A percentile compares a stretch with the other conserved stretches of the same genome.
These are phyloP conservation scores for Phytopythium ostracodes DNA, from an alignment of 352 stramenopile genomes.

Conservation along the genomic window DNA sequence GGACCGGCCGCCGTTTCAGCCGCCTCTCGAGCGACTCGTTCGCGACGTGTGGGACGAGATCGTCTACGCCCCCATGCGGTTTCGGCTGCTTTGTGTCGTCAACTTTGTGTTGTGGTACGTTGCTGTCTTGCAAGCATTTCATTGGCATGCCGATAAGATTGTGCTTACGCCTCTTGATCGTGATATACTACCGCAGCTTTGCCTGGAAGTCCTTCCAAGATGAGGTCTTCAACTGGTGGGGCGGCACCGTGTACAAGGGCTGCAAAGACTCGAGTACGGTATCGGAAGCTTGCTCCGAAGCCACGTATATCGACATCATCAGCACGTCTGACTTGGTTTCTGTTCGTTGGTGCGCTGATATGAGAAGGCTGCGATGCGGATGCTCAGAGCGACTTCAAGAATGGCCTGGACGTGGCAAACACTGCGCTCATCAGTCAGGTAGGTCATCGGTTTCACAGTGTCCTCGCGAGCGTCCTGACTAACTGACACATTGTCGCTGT, in stretches of 20 bases:
- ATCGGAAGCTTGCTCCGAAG: too few species aligned
- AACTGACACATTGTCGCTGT: background rate
- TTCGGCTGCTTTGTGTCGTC: slow-evolving; percentile 63
- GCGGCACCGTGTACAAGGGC: slow-evolving; percentile 56
- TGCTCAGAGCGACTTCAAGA: slow-evolving; percentile 34
- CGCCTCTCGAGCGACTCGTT: slow-evolving; percentile 45
- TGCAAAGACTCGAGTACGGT: slow-evolving; percentile 44
- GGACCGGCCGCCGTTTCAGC: slow-evolving; percentile 44
- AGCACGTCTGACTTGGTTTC: background rate
- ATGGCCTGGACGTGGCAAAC: slow-evolving; percentile 58
- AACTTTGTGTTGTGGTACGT: slow-evolving; percentile 67
- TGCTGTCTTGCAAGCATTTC: background rate
- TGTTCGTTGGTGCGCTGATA: background rate
- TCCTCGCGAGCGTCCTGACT: background rate
- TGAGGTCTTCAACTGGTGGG: slow-evolving; percentile 75
- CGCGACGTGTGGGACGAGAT: slow-evolving; percentile 62
- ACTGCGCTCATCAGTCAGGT: slow-evolving; percentile 52
- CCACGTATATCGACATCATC: too few species aligned
- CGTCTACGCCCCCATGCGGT: slow-evolving; percentile 53
- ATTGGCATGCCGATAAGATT: background rate
- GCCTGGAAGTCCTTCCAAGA: slow-evolving; percentile 72
- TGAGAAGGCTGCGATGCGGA: slow-evolving; percentile 31
- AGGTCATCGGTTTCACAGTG: background rate
- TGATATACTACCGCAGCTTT: slow-evolving; percentile 26
- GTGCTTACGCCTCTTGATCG: background rate